A percentile compares a stretch with the other conserved stretches of the same genome.
Evolutionary conservation across 306 rosid species (phyloP).

Genomic region (Dalbergia oliveri): DNA sequence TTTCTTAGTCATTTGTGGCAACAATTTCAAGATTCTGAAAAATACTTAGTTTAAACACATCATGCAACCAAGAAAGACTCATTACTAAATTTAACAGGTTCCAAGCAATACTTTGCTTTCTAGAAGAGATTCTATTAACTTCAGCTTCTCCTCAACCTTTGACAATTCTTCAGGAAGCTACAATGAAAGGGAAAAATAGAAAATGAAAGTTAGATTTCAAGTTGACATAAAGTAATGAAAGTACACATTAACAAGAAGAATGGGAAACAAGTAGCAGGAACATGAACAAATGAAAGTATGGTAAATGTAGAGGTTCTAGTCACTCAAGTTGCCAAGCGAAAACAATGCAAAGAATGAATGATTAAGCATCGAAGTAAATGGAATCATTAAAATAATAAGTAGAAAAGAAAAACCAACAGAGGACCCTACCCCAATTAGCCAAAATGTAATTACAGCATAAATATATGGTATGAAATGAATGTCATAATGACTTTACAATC

Average conservation of each 20-base stretch:
- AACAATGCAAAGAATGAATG: slow-evolving; percentile 26
- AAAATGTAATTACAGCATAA: slow-evolving; percentile 22
- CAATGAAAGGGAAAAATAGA: no score
- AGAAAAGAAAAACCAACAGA: slow-evolving; percentile 2
- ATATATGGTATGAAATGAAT: slow-evolving; percentile 16
- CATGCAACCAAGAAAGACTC: slow-evolving; percentile 18
- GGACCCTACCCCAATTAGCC: slow-evolving; percentile 16
- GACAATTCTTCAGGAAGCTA: no score
- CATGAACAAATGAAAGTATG: no score
- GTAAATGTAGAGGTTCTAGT: no score
- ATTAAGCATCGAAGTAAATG: slow-evolving; percentile 15
- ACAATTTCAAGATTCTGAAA: slow-evolving; percentile 98
- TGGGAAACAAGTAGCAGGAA: no score
- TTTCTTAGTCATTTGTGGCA: no score
- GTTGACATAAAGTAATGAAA: no score
- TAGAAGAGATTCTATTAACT: slow-evolving; percentile 91
- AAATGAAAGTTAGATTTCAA: no score
- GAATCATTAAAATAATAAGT: slow-evolving; percentile 32
- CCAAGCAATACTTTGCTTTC: slow-evolving; percentile 83
- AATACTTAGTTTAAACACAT: slow-evolving; percentile 36
- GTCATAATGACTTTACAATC: slow-evolving; percentile 10
- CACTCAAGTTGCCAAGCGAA: slow-evolving; percentile 23
- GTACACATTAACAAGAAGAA: no score
- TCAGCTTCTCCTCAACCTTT: no score
- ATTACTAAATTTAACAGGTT: slow-evolving; percentile 40